Base-by-base conservation (phyloP, 352 stramenopile genomes). In the Phytophthora chlamydospora region DNA sequence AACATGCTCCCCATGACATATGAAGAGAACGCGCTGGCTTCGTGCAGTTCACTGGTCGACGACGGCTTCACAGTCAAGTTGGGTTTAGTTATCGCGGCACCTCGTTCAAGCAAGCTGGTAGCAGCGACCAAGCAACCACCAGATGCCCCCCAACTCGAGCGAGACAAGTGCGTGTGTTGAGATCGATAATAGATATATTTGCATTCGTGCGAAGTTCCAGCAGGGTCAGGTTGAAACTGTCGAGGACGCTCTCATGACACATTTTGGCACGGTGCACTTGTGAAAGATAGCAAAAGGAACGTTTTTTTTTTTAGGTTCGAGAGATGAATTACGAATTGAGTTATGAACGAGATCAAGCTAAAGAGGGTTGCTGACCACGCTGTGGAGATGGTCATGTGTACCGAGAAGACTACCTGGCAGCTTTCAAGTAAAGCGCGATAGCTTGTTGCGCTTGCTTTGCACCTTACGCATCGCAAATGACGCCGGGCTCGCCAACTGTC, bases 1-100 rank as follows among this genome's bases (percentile, higher is more conserved):
- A 88, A 71, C 14, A 86, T 42, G 44, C 68, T 55, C 45, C 75
- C 77, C 77, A 88, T 88, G 68, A 44, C 50, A 71, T 66, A 62
- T 44, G 58, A 29, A 53, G 49, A 21, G 17, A 16, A 13, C 31
- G 31, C 6, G 5, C 10, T 6, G 2, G 35, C 35, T 24, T 1
- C 21, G 21, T 24, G 21, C 3, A 24, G 21, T 3, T 24, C 4
- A 27, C 24, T 6, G 24, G 2, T 27, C 36, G 13, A 19, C 12
- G 36, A 42, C n/a, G 36, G 6, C 36, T 14, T 42, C 35, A 14
- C 17, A 19, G 6, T 21, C 0, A 16, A 8, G 36, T 42, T 21
- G 36, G 24, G 24, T 27, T 27, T 27, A 6, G 2, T 27, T 27
- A 5, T 27, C 24, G 4, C 24, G 2, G 24, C 24, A 27, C 24